A percentile compares a stretch with the other conserved stretches of the same genome.
Evolutionary conservation across 306 rosid species (phyloP).

Genomic region (Geum urbanum): DNA sequence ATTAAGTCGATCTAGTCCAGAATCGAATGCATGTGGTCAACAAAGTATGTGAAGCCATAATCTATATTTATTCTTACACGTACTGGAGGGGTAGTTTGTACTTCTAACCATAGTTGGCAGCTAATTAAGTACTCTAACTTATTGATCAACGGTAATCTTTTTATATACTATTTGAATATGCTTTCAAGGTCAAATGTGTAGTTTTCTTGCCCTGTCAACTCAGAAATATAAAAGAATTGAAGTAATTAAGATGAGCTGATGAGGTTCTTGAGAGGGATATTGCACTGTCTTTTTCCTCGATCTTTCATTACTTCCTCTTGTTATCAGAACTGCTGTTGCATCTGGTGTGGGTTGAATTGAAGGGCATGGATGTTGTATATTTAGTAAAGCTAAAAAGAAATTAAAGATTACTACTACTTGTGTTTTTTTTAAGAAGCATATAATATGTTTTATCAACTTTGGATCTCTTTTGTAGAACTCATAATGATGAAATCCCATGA

Average conservation of each 20-base stretch:
- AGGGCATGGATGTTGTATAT: not conserved
- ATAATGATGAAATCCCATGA: not conserved
- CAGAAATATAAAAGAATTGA: not conserved
- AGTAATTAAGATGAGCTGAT: too few relatives aligned
- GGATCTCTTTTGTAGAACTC: not conserved
- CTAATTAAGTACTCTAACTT: not conserved
- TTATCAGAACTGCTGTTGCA: not conserved
- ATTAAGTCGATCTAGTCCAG: not conserved
- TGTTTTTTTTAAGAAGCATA: too few relatives aligned
- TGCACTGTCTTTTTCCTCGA: constrained; percentile 2
- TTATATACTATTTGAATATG: not conserved
- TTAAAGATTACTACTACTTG: too few relatives aligned
- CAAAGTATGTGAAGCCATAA: not conserved
- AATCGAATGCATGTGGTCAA: not conserved
- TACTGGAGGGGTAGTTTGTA: too few relatives aligned
- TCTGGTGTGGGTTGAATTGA: not conserved
- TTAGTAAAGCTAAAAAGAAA: not conserved
- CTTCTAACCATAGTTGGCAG: too few relatives aligned
- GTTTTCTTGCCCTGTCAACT: not conserved
- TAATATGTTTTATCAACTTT: not conserved
- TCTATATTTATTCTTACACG: not conserved
- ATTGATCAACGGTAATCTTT: not conserved
- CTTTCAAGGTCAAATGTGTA: not conserved
- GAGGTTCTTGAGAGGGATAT: not conserved
- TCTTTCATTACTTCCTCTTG: constrained; percentile 8